These are phyloP conservation scores for Volvox carteri DNA, from an alignment of 163 green algal species.

Conservation along the genomic window DNA sequence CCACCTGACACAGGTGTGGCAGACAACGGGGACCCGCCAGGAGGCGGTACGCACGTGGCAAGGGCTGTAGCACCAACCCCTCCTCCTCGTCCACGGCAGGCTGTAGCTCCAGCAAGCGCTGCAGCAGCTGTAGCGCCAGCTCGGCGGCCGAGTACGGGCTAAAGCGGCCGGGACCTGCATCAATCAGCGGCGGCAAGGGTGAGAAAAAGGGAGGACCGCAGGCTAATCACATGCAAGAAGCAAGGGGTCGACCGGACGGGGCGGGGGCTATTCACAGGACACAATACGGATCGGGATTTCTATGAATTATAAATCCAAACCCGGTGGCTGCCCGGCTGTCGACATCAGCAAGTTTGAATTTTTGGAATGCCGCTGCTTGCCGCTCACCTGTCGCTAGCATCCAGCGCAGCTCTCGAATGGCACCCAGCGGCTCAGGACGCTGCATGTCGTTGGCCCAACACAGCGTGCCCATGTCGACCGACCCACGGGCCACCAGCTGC, in stretches of 20 bases:
- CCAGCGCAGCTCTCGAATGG: constrained; percentile 85
- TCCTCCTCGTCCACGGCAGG: constrained; percentile 36
- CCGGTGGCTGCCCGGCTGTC: neutral
- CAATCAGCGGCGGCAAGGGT: neutral
- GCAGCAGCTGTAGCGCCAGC: constrained; percentile 79
- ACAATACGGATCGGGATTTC: too few relatives aligned
- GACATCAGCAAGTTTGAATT: neutral
- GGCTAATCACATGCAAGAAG: too few relatives aligned
- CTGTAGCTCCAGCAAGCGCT: constrained; percentile 64
- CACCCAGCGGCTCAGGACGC: constrained; percentile 68
- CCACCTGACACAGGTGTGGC: constrained; percentile 87
- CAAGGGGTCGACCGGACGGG: too few relatives aligned
- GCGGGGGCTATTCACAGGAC: too few relatives aligned
- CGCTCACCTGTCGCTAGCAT: constrained; percentile 50
- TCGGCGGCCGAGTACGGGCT: constrained; percentile 72
- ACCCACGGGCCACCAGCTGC: constrained; percentile 65
- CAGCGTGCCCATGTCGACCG: constrained; percentile 68
- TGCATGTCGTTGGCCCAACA: constrained; percentile 82
- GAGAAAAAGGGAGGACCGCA: neutral
- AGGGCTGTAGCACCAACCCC: constrained; percentile 77
- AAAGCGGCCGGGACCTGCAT: constrained; percentile 54
- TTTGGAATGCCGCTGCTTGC: neutral
- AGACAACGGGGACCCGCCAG: constrained; percentile 81
- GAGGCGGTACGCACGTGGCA: constrained; percentile 80
- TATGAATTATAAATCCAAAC: too few relatives aligned